A percentile compares a stretch with the other conserved stretches of the same genome.
phyloP scores from a whole-genome alignment of 2,329 filamentous ascomycete species.

The Apiospora kogelbergensis region DNA sequence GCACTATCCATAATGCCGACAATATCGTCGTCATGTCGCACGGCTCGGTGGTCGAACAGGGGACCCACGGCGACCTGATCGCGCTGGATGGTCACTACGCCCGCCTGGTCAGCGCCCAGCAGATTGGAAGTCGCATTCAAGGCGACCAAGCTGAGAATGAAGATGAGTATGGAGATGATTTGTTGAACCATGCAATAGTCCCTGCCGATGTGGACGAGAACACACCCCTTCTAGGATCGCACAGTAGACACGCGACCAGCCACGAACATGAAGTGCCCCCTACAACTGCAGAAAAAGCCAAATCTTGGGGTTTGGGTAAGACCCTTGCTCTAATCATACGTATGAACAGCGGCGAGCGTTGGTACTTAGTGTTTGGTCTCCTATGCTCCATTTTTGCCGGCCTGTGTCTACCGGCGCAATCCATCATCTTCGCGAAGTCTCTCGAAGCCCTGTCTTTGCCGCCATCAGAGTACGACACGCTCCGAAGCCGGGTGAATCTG shows the following conservation, averaged over 20 bases:
- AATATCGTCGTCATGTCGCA: slow-evolving; percentile 90
- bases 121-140: slow-evolving; percentile 38
- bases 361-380: slow-evolving; percentile 14
- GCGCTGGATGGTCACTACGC: slow-evolving; percentile 66
- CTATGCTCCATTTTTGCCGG: slow-evolving; percentile 15
- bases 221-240: neutral
- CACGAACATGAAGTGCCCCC: neutral
- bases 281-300: slow-evolving; percentile 20
- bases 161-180: neutral
- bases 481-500: slow-evolving; percentile 14
- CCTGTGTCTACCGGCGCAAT: slow-evolving; percentile 14
- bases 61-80: slow-evolving; percentile 72
- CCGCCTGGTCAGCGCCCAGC: slow-evolving; percentile 75
- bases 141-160: neutral
- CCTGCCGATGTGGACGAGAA: neutral
- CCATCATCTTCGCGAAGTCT: slow-evolving; percentile 14
- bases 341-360: slow-evolving; percentile 30
- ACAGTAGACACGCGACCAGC: neutral
- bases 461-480: slow-evolving; percentile 18
- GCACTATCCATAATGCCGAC: slow-evolving; percentile 89
- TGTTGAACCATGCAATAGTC: neutral
- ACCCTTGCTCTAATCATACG: slow-evolving; percentile 12
- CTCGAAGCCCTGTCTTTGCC: slow-evolving; percentile 16
- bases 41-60: slow-evolving; percentile 78
- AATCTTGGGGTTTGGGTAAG: slow-evolving; percentile 16